These are phyloP conservation scores for Colletotrichum chrysophilum DNA, from an alignment of 2,329 filamentous ascomycete species.

Conservation along the genomic window DNA sequence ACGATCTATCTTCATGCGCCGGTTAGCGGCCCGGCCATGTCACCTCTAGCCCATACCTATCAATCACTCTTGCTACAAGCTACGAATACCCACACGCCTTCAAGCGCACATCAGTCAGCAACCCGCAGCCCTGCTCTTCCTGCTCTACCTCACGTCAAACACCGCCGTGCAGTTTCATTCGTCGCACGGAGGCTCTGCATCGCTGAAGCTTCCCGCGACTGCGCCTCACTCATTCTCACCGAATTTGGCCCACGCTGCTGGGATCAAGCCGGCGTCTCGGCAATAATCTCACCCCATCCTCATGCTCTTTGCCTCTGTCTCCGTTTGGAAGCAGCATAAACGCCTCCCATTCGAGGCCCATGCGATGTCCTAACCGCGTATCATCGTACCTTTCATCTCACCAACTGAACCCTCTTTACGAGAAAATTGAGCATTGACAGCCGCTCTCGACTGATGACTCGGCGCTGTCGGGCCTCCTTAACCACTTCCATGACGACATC, in stretches of 20 bases:
- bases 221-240: conserved; percentile 11
- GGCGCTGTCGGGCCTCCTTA: neutral
- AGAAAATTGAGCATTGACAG: neutral
- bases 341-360: conserved; percentile 9
- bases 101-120: neutral
- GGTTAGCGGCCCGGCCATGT: neutral
- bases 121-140: neutral
- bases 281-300: neutral
- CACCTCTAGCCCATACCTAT: neutral
- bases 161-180: neutral
- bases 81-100: neutral
- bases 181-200: conserved; percentile 1
- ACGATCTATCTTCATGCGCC: neutral
- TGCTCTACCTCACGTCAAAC: neutral
- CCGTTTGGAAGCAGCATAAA: conserved; percentile 16
- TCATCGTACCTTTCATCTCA: neutral
- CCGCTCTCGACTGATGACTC: neutral
- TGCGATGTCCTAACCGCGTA: conserved; percentile 7
- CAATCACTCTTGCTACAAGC: neutral
- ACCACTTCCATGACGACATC: conserved; percentile 11
- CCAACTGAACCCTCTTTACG: neutral
- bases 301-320: neutral
- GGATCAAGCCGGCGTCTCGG: conserved; percentile 10
- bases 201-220: conserved; percentile 18
- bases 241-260: neutral